A percentile compares a stretch with the other conserved stretches of the same genome.
Evolutionary conservation across 1,284 basidiomycete genomes (phyloP).

Genomic region (Schizophyllum commune): DNA sequence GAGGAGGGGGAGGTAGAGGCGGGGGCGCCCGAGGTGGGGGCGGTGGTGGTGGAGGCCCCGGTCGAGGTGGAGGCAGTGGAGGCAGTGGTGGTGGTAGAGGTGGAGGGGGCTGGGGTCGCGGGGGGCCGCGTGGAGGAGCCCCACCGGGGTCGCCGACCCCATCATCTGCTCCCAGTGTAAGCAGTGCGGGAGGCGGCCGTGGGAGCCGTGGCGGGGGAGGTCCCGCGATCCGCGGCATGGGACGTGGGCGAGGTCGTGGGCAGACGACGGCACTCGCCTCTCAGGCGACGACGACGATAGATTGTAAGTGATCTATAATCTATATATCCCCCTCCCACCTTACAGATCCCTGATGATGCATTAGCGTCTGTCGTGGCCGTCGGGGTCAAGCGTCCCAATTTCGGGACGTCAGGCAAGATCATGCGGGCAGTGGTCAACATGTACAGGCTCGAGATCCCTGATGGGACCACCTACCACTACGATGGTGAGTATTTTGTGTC

Average conservation of each 20-base stretch:
- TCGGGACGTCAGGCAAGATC: slow-evolving; percentile 20
- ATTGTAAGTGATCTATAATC: not conserved
- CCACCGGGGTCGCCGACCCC: not conserved
- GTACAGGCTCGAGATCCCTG: slow-evolving; percentile 20
- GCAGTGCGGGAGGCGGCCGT: too few species aligned
- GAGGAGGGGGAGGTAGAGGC: slow-evolving; percentile 24
- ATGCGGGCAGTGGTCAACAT: slow-evolving; percentile 31
- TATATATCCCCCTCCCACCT: not conserved
- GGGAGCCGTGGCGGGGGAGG: too few species aligned
- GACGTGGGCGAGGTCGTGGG: not conserved
- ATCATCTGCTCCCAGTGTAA: not conserved
- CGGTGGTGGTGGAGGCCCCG: slow-evolving; percentile 23
- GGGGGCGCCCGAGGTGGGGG: slow-evolving; percentile 19
- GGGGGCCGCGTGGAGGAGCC: not conserved
- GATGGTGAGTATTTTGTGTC: slow-evolving; percentile 29
- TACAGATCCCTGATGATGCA: slow-evolving; percentile 3
- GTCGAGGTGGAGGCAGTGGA: slow-evolving; percentile 25
- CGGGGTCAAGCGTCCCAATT: slow-evolving; percentile 32
- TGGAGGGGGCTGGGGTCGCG: slow-evolving; percentile 20
- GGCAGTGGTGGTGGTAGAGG: slow-evolving; percentile 24
- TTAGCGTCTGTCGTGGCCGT: slow-evolving; percentile 22
- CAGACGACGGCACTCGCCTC: not conserved
- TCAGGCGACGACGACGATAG: not conserved
- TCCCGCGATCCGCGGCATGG: not conserved
- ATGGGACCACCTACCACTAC: slow-evolving; percentile 36